phyloP scores from a whole-genome alignment of 352 stramenopile species.

The Phytophthora podocarpi region DNA sequence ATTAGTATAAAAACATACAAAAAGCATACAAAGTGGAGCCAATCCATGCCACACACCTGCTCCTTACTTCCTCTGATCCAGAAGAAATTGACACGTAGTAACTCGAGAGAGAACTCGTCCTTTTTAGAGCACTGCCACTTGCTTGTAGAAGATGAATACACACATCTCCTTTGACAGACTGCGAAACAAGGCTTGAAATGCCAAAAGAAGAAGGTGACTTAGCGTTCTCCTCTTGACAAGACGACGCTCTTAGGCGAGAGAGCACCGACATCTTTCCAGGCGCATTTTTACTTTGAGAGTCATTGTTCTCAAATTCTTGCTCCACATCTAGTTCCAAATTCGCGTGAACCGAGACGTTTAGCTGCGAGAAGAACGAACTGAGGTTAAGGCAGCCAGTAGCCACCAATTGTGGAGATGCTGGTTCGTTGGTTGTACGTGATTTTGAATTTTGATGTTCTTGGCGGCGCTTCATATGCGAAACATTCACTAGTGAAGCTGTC shows the following conservation, averaged over 20 bases:
- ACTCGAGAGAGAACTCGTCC: background rate
- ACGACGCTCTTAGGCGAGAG: conserved; percentile 15
- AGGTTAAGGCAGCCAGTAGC: conserved; percentile 20
- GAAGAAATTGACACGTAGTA: conserved; percentile 24
- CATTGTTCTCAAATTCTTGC: background rate
- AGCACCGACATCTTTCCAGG: background rate
- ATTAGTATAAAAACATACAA: background rate
- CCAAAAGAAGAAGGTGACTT: background rate
- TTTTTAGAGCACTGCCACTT: conserved; percentile 21
- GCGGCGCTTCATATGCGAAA: background rate
- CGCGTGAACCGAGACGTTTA: conserved; percentile 5
- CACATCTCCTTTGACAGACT: conserved; percentile 24
- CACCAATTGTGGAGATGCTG: conserved; percentile 4
- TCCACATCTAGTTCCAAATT: conserved; percentile 1
- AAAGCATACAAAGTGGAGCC: too few species aligned
- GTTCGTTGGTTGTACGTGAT: conserved; percentile 1
- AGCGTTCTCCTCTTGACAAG: background rate
- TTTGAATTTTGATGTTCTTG: conserved; percentile 1
- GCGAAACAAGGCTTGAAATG: background rate
- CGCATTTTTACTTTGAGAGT: background rate
- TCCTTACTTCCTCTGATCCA: conserved; percentile 4
- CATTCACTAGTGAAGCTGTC: conserved; percentile 8
- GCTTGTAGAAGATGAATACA: conserved; percentile 38
- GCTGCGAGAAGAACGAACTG: conserved; percentile 27
- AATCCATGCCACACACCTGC: conserved; percentile 28